These are phyloP conservation scores for Circinella umbellata DNA, from an alignment of 371 early-diverging fungal species.

Conservation along the genomic window DNA sequence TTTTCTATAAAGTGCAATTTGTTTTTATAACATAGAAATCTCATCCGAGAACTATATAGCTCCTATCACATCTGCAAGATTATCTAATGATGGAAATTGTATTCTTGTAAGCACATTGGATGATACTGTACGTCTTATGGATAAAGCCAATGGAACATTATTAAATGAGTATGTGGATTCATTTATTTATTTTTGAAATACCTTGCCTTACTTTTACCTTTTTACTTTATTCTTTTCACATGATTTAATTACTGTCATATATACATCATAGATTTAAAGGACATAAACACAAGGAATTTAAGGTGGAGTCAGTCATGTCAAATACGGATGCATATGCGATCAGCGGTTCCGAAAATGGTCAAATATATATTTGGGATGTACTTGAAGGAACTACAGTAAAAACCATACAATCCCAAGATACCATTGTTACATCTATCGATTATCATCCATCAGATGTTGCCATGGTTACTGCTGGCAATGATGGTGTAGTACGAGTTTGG, in stretches of 20 bases:
- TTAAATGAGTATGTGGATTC: slow-evolving; percentile 68
- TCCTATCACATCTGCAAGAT: slow-evolving; percentile 78
- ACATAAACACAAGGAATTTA: slow-evolving; percentile 79
- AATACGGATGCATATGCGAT: slow-evolving; percentile 78
- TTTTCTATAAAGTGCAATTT: slow-evolving; percentile 19
- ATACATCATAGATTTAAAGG: slow-evolving; percentile 70
- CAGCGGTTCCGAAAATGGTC: slow-evolving; percentile 93
- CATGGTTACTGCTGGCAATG: slow-evolving; percentile 62
- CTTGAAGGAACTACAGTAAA: slow-evolving; percentile 57
- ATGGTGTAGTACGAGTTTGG: slow-evolving; percentile 64
- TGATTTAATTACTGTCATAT: neutral
- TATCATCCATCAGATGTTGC: slow-evolving; percentile 49
- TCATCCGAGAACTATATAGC: slow-evolving; percentile 40
- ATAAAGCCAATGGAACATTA: slow-evolving; percentile 76
- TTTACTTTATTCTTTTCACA: neutral
- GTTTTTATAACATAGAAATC: slow-evolving; percentile 12
- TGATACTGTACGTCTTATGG: slow-evolving; percentile 79
- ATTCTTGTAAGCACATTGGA: slow-evolving; percentile 80
- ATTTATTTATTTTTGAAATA: too few relatives aligned
- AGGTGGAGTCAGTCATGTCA: slow-evolving; percentile 70
- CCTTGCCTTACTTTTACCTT: neutral
- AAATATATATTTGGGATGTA: slow-evolving; percentile 84
- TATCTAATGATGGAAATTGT: slow-evolving; percentile 80
- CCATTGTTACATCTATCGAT: slow-evolving; percentile 43
- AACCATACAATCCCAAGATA: slow-evolving; percentile 34